These are phyloP conservation scores for Cladosporium sp. DNA, from an alignment of 2,329 filamentous ascomycete genomes.

Conservation along the genomic window DNA sequence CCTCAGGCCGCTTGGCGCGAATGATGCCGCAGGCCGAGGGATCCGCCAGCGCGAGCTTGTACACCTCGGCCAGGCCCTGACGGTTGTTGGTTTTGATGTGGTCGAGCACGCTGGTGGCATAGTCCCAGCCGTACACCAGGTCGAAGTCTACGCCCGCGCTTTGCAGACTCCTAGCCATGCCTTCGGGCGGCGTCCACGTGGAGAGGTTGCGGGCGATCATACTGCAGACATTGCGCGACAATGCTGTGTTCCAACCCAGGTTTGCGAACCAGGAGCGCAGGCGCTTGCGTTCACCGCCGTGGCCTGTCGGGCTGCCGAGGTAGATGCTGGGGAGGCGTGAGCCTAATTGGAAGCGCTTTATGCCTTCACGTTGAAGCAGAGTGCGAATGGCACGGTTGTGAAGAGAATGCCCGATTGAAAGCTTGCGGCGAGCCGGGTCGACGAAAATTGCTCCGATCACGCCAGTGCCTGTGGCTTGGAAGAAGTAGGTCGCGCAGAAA, in stretches of 20 bases:
- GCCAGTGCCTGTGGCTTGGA: slow-evolving; percentile 67
- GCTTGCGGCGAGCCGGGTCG: slow-evolving; percentile 78
- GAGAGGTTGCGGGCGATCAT: slow-evolving; percentile 72
- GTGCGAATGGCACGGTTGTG: slow-evolving; percentile 81
- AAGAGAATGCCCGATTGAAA: slow-evolving; percentile 87
- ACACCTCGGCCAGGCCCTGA: slow-evolving; percentile 78
- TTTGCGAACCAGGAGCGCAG: slow-evolving; percentile 82
- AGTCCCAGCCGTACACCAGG: slow-evolving; percentile 76
- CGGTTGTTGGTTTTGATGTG: slow-evolving; percentile 73
- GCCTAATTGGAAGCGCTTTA: slow-evolving; percentile 80
- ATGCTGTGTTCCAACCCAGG: slow-evolving; percentile 78
- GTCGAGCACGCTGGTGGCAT: slow-evolving; percentile 69
- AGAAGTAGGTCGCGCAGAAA: slow-evolving; percentile 86
- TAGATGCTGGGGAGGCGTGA: slow-evolving; percentile 81
- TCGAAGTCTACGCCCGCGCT: slow-evolving; percentile 76
- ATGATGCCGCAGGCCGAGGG: slow-evolving; percentile 76
- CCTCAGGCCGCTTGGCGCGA: slow-evolving; percentile 70
- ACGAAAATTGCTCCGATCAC: slow-evolving; percentile 87
- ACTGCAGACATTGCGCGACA: slow-evolving; percentile 65
- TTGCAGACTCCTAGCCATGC: slow-evolving; percentile 71
- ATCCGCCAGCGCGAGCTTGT: slow-evolving; percentile 71
- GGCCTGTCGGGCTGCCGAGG: slow-evolving; percentile 74
- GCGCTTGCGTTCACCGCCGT: slow-evolving; percentile 60
- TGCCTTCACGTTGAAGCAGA: slow-evolving; percentile 67
- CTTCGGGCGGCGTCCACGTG: slow-evolving; percentile 73